Base-by-base conservation (phyloP, 1,284 basidiomycete genomes). In the Porogramme epimiltina region DNA sequence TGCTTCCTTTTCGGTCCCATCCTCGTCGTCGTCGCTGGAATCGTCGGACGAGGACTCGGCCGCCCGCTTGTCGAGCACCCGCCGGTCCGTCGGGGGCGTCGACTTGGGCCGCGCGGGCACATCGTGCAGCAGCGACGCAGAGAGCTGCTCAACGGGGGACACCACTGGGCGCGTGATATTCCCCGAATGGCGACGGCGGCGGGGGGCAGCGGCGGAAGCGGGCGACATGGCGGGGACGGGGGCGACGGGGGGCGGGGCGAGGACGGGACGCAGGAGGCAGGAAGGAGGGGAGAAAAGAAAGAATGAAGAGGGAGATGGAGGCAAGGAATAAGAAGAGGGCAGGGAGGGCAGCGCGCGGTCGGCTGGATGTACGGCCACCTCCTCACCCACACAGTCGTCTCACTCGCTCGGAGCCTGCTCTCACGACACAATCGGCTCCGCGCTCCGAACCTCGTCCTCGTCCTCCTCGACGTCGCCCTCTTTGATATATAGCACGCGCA, bases 101-200 rank as follows among this genome's bases (percentile, higher is more conserved):
- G 71, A 72, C 60, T 72, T 73, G 26, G 71, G 70, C 26, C 71
- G 65, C 11, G 69, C 64, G 20, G 64, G 64, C 18, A 65, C 61
- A 34, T 66, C 61, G 13, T 53, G 55, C 34, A 50, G 20, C 37
- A 47, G 55, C 10, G 56, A 45, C 4, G 53, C 36, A 9, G 36
- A 54, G 51, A 44, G 47, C 46, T 56, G 59, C 38, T 43, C 59
- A 38, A 49, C 58, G 36, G 59, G 57, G 22, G 52, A 60, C 44
- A 62, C 57, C 42, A 60, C 53, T 28, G 67, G 62, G 41, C 62
- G 65, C 49, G 66, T 59, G 42, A 66, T 63, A 42, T 63, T 62
- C 38, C 68, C 66, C 9, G 70, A 71, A 52, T 70, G 69, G 22
- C 70, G 68, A 51, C 70, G 68, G 49, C 64, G 63, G 44, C 66